Conservation (phyloP, 2,329 filamentous ascomycete genomes). For the Nakataea oryzae region DNA sequence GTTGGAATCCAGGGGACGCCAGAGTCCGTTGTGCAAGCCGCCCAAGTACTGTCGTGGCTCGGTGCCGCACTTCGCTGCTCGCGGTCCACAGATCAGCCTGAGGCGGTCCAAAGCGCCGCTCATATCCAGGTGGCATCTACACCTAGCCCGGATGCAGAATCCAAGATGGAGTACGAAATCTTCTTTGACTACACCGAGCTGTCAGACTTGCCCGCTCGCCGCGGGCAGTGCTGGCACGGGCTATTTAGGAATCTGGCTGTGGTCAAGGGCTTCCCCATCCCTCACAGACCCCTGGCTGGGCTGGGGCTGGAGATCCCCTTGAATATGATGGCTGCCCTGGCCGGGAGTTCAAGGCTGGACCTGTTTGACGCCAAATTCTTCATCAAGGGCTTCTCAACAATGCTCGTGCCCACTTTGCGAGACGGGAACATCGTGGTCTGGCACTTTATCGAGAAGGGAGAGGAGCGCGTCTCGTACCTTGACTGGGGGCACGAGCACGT, state of each 20-base stretch:
- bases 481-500: background rate
- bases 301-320: constrained; percentile 5
- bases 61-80: constrained; percentile 1
- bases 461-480: background rate
- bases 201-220: no score
- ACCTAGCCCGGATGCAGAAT: no score
- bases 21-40: background rate
- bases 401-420: constrained; percentile 3
- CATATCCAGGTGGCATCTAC: background rate
- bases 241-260: constrained; percentile 5
- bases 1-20: background rate
- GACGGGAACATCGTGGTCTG: constrained; percentile 2
- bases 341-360: background rate
- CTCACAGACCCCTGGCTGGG: background rate
- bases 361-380: constrained; percentile 2
- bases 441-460: constrained; percentile 4
- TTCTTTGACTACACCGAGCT: background rate
- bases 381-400: constrained; percentile 5
- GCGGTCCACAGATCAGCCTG: background rate
- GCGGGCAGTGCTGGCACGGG: constrained; percentile 4
- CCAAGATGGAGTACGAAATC: background rate
- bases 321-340: constrained; percentile 4
- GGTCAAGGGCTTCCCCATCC: constrained; percentile 4
- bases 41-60: background rate
- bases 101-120: background rate